Evolutionary conservation across 176 grass and related monocot genomes (phyloP), one percentile per base, ranked within the genome.

Genomic region (Hsuehochloa calcarea): DNA sequence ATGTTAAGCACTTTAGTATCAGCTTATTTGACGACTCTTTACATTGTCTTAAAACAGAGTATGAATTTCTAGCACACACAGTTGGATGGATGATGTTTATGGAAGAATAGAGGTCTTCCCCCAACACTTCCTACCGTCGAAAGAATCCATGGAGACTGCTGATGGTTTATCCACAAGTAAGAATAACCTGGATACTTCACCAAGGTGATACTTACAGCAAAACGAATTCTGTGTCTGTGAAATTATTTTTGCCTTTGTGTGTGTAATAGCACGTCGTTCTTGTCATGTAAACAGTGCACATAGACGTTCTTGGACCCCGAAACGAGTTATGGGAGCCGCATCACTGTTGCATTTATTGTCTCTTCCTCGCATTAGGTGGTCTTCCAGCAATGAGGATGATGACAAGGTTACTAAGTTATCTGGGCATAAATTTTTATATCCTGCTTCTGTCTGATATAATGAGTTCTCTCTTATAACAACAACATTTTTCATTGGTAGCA

Each of bases 51-150:
- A 41, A 14, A 70, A 79, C 89, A 87, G 89, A 83, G 10, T 72
- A 83, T 90, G 89, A 46, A 8, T 62, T 83, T 83, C 65, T 83
- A 87, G 55, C 58, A 82, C 19, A 1, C 0, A 66, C 0, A 66
- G 45, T 79, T 94, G 79, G 80, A 98, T 98, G 96, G 96, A 98
- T 89, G 96, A 91, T 90, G 82, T 92, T 52, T 87, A 83, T 70
- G 96, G 91, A 75, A 93, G 88, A 72, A 78, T 98, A 72, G 96
- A 98, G 62, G 68, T 98, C 89, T 90, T 93, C 45, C 96, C 91
- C 4, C 73, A 95, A 56, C 88, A 98, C 77, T 98, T 98, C 70
- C 74, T 87, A 3, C 76, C 96, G 8, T 65, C 27, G 7, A 77
- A 87, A 90, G 67, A 76, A 74, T 82, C 93, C 72, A 83, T 88